These are phyloP conservation scores for Entamoeba dispar DNA, from an alignment of 208 protist species.

Conservation along the genomic window DNA sequence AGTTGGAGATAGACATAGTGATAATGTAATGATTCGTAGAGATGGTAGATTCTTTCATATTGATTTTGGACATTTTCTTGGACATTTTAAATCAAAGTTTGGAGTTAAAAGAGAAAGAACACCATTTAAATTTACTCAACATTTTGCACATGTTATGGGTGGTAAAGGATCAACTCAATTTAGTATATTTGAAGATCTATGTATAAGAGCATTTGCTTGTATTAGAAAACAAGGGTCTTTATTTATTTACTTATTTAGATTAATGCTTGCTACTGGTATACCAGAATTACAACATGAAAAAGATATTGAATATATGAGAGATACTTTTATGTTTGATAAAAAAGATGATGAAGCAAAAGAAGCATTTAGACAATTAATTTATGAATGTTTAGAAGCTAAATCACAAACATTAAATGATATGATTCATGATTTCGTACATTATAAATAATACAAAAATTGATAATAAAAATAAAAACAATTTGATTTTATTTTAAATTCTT, in stretches of 20 bases:
- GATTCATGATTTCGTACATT: not conserved
- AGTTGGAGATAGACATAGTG: conserved; percentile 48
- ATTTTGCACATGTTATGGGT: conserved; percentile 60
- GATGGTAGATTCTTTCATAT: conserved; percentile 58
- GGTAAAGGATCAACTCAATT: not conserved
- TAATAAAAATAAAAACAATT: too few relatives aligned
- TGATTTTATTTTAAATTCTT: too few relatives aligned
- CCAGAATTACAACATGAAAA: not conserved
- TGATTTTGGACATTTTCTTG: conserved; percentile 79
- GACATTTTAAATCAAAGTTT: conserved; percentile 74
- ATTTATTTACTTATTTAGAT: not conserved
- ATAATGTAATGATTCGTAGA: conserved; percentile 46
- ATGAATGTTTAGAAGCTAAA: not conserved
- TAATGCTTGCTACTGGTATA: not conserved
- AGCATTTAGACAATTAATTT: not conserved
- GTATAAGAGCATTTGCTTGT: not conserved
- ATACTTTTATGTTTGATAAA: not conserved
- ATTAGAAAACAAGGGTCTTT: not conserved
- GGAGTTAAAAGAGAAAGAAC: conserved; percentile 66
- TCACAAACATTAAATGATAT: not conserved
- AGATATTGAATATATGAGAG: not conserved
- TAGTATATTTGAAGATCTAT: not conserved
- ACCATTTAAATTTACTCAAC: conserved; percentile 59
- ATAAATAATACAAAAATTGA: not conserved
- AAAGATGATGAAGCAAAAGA: not conserved